Percentiles rank a stretch among this genome's conserved stretches.
These are phyloP conservation scores for Spinellus fusiger DNA, from an alignment of 192 early-diverging fungal species.

Conservation along the genomic window DNA sequence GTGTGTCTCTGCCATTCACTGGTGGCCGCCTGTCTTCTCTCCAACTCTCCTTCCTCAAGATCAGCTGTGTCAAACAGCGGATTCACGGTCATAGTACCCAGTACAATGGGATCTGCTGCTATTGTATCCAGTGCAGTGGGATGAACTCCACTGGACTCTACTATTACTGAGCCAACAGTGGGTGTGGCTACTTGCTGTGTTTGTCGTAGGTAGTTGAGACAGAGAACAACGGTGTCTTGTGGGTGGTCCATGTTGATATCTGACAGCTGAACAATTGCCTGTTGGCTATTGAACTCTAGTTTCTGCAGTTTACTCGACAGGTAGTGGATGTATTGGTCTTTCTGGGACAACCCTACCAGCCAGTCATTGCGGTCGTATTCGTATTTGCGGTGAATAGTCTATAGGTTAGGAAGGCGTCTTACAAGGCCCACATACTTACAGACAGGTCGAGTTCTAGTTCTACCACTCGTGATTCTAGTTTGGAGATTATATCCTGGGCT, in stretches of 20 bases:
- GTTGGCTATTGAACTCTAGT: constrained; percentile 37
- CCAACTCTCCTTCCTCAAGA: constrained; percentile 25
- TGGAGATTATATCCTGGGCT: constrained; percentile 39
- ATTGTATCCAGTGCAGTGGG: not conserved
- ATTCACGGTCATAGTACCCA: no score
- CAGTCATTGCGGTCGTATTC: constrained; percentile 42
- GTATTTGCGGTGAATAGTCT: constrained; percentile 41
- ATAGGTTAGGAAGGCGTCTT: not conserved
- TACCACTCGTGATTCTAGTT: constrained; percentile 38
- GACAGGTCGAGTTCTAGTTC: constrained; percentile 39
- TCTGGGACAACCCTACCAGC: constrained; percentile 40
- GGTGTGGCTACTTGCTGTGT: constrained; percentile 9
- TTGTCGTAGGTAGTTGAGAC: constrained; percentile 28
- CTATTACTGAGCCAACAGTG: not conserved
- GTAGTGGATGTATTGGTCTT: constrained; percentile 40
- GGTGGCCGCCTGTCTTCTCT: constrained; percentile 23
- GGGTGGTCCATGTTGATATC: constrained; percentile 13
- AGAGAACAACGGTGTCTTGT: constrained; percentile 10
- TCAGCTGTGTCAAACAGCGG: constrained; percentile 8
- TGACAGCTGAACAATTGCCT: constrained; percentile 37
- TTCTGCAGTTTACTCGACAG: constrained; percentile 35
- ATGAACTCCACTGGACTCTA: no score
- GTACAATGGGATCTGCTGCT: no score
- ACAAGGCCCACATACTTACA: constrained; percentile 10
- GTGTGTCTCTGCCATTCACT: constrained; percentile 4